Conservation (phyloP, 176 grass and related monocot genomes). For the Elaeis guineensis region DNA sequence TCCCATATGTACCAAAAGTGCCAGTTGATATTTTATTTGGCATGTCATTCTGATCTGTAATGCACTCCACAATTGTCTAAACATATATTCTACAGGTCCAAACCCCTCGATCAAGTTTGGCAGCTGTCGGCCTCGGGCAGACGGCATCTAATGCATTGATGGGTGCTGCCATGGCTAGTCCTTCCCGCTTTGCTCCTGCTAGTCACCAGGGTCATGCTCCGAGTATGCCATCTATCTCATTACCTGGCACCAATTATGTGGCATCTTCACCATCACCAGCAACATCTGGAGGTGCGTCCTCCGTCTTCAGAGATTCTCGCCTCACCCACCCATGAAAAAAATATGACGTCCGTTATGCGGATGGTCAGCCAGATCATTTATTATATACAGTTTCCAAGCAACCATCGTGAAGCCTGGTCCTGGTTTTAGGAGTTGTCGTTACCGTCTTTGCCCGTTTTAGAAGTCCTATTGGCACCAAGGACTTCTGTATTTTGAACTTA, state of each 20-base stretch:
- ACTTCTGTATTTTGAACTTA: no score
- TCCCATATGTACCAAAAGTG: no score
- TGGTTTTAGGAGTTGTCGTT: no score
- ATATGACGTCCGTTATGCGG: no score
- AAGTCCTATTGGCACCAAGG: no score
- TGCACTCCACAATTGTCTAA: no score
- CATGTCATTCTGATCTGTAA: no score
- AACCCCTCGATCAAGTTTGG: constrained; percentile 31
- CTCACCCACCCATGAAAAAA: constrained; percentile 22
- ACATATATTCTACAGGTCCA: constrained; percentile 23
- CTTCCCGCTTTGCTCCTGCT: constrained; percentile 40
- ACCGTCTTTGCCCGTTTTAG: no score
- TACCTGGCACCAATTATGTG: constrained; percentile 49
- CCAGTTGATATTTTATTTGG: no score
- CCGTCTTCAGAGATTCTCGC: constrained; percentile 58
- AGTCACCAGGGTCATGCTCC: constrained; percentile 42
- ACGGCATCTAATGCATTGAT: constrained; percentile 1
- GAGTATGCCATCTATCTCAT: constrained; percentile 27
- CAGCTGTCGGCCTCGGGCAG: background rate
- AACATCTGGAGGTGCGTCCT: constrained; percentile 57
- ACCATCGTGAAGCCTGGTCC: no score
- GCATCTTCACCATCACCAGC: constrained; percentile 72
- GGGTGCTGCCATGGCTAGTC: constrained; percentile 48
- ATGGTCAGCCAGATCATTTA: no score
- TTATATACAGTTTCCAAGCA: no score